A percentile compares a stretch with the other conserved stretches of the same genome.
These are phyloP conservation scores for Coccomyxa sp. DNA, from an alignment of 139 green algal species.

Conservation along the genomic window DNA sequence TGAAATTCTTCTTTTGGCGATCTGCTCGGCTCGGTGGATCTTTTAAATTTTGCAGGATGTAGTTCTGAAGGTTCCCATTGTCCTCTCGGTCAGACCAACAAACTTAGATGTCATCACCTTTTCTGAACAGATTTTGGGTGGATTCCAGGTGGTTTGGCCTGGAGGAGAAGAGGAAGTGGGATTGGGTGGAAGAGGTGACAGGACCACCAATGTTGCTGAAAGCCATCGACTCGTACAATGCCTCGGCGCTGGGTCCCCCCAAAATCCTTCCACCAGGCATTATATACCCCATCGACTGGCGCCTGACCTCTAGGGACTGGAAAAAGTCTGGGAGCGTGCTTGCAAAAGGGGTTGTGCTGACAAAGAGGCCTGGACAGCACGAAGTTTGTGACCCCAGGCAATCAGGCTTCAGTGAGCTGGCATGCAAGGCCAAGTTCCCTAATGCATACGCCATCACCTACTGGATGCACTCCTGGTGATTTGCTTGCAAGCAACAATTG, in stretches of 20 bases:
- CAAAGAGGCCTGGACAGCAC: neutral
- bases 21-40: too few relatives aligned
- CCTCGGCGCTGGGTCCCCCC: neutral
- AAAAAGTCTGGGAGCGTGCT: neutral
- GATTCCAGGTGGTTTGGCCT: neutral
- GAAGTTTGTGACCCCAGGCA: neutral
- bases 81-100: too few relatives aligned
- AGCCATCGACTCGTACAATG: neutral
- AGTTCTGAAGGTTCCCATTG: too few relatives aligned
- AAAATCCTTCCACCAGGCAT: neutral
- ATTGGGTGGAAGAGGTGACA: slow-evolving; percentile 1
- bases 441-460: neutral
- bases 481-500: too few relatives aligned
- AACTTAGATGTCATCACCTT: too few relatives aligned
- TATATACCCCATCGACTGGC: slow-evolving; percentile 3
- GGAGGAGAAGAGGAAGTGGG: neutral
- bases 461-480: neutral
- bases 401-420: neutral
- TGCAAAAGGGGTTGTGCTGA: neutral
- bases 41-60: too few relatives aligned
- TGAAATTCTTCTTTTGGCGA: neutral
- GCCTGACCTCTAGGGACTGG: neutral
- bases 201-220: neutral
- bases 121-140: too few relatives aligned
- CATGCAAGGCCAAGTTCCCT: slow-evolving; percentile 6